phyloP scores from a whole-genome alignment of 2,329 filamentous ascomycete species.

The Botrytis paeoniae region DNA sequence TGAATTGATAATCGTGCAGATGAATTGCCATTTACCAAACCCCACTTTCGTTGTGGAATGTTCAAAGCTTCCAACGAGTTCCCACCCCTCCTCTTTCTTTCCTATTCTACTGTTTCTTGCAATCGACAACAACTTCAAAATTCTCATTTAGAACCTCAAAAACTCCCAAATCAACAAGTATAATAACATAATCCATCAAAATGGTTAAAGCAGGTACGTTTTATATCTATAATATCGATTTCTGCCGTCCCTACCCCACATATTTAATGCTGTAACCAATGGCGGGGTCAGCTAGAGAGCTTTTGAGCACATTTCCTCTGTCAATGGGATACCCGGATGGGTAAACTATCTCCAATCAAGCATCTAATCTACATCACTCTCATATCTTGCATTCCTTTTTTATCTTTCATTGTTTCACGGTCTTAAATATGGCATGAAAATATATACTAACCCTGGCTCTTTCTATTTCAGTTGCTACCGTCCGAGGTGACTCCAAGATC shows the following conservation, averaged over 20 bases:
- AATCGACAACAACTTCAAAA: conserved; percentile 10
- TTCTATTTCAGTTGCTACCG: conserved; percentile 70
- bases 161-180: conserved; percentile 22
- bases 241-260: conserved; percentile 17
- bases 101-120: conserved; percentile 7
- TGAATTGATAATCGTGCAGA: conserved; percentile 14
- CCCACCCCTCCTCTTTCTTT: conserved; percentile 15
- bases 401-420: background rate
- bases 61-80: background rate
- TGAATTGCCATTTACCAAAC: background rate
- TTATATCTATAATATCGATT: conserved; percentile 19
- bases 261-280: conserved; percentile 23
- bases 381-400: background rate
- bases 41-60: conserved; percentile 15
- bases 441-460: conserved; percentile 16
- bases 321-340: conserved; percentile 47
- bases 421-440: background rate
- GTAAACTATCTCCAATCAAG: conserved; percentile 33
- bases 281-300: conserved; percentile 45
- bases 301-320: conserved; percentile 58
- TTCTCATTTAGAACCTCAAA: background rate
- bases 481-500: conserved; percentile 98
- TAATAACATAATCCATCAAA: conserved; percentile 56
- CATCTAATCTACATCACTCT: conserved; percentile 30
- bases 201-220: conserved; percentile 97